Evolutionary conservation across 2,329 filamentous ascomycete species (phyloP).

Genomic region (Madurella mycetomatis): DNA sequence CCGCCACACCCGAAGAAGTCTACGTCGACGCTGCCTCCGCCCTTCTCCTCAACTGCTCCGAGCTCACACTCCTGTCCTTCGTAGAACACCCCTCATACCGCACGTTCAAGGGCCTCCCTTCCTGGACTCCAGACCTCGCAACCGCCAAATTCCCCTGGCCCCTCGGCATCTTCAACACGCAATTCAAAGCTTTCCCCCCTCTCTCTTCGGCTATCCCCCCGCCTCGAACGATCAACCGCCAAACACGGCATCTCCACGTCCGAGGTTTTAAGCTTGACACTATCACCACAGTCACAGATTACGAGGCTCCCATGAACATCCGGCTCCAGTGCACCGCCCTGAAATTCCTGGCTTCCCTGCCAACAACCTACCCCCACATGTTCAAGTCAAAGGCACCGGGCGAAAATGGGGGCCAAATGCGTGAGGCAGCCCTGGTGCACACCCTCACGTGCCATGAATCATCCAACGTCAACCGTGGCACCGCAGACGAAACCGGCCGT

Average conservation of each 20-base stretch:
- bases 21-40: constrained; percentile 5
- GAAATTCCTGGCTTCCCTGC: constrained; percentile 4
- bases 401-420: not conserved
- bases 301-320: not conserved
- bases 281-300: not conserved
- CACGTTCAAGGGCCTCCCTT: constrained; percentile 3
- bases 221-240: not conserved
- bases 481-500: not conserved
- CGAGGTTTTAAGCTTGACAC: constrained; percentile 4
- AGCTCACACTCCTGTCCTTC: constrained; percentile 9
- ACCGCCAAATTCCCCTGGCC: constrained; percentile 2
- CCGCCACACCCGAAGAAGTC: constrained; percentile 3
- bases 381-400: not conserved
- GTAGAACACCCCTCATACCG: constrained; percentile 4
- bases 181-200: not conserved
- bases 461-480: not conserved
- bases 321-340: not conserved
- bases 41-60: constrained; percentile 5
- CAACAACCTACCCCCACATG: not conserved
- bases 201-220: not conserved
- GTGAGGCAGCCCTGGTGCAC: constrained; percentile 3
- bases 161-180: not conserved
- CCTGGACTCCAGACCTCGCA: constrained; percentile 13
- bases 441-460: constrained; percentile 7
- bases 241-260: not conserved